phyloP scores from a whole-genome alignment of 495 filamentous ascomycete species.

The Xylaria castorea region DNA sequence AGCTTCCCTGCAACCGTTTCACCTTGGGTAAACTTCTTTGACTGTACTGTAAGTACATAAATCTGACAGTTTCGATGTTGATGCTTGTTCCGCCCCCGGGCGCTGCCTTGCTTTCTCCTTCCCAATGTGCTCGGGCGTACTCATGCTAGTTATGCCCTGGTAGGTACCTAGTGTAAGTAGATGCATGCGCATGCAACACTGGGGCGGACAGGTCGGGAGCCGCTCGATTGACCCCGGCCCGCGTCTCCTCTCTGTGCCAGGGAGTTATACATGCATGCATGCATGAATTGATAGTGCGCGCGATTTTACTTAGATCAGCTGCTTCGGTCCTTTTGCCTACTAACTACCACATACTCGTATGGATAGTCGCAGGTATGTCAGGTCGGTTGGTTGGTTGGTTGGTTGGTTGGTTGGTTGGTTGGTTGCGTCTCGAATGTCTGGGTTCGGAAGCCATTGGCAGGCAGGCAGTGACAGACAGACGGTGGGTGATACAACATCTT shows the following conservation, averaged over 20 bases:
- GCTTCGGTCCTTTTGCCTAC: slow-evolving; percentile 7
- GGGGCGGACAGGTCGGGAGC: background rate
- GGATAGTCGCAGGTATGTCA: background rate
- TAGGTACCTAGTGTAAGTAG: background rate
- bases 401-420: background rate
- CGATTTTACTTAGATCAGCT: background rate
- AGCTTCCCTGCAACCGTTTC: background rate
- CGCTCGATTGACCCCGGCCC: background rate
- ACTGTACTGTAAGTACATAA: background rate
- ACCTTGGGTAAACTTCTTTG: background rate
- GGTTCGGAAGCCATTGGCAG: background rate
- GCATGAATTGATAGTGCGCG: background rate
- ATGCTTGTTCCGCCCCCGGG: too few relatives aligned
- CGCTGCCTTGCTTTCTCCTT: background rate
- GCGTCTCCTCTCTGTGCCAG: background rate
- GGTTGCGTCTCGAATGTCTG: background rate
- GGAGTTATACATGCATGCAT: slow-evolving; percentile 13
- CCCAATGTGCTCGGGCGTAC: slow-evolving; percentile 2
- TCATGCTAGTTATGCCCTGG: background rate
- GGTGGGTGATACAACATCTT: background rate
- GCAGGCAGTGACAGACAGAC: background rate
- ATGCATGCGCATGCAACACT: background rate
- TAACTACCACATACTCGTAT: background rate
- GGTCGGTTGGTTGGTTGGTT: background rate
- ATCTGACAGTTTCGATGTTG: background rate